Conservation (phyloP, 2,329 filamentous ascomycete genomes). For the Fusarium burgessii region DNA sequence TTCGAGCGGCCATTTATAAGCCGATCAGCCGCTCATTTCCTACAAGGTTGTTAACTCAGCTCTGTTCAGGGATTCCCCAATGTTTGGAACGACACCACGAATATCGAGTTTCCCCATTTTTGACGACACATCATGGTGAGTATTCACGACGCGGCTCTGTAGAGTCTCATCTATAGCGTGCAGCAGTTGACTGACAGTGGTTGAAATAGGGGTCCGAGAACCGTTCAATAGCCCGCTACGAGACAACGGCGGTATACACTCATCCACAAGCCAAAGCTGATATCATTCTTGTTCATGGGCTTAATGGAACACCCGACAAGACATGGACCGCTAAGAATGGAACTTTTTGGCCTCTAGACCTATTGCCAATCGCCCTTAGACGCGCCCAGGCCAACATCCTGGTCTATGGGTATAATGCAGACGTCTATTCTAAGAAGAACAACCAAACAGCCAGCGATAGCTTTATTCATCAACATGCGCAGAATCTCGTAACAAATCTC, state of each 20-base stretch:
- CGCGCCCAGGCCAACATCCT: conserved; percentile 71
- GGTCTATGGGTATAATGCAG: conserved; percentile 81
- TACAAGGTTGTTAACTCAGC: background rate
- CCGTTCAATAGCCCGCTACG: conserved; percentile 59
- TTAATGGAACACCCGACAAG: conserved; percentile 73
- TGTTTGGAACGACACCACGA: conserved; percentile 17
- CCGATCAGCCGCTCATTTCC: background rate
- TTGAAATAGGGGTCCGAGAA: conserved; percentile 54
- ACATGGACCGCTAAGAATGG: conserved; percentile 71
- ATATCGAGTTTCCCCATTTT: conserved; percentile 20
- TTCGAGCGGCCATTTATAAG: conserved; percentile 25
- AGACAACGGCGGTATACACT: conserved; percentile 69
- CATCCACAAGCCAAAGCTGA: conserved; percentile 71
- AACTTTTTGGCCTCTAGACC: conserved; percentile 76
- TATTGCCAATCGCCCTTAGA: conserved; percentile 71
- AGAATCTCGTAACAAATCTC: conserved; percentile 73
- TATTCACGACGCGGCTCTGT: background rate
- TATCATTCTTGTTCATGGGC: conserved; percentile 78
- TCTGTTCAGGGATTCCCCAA: conserved; percentile 18
- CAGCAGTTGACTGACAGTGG: background rate
- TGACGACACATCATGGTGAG: conserved; percentile 46
- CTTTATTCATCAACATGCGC: conserved; percentile 77
- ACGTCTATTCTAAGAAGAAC: conserved; percentile 64
- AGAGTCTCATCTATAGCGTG: background rate
- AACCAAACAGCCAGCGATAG: conserved; percentile 71